Base-by-base conservation (phyloP, 768 basidiomycete species). In the Podaxis rugospora region DNA sequence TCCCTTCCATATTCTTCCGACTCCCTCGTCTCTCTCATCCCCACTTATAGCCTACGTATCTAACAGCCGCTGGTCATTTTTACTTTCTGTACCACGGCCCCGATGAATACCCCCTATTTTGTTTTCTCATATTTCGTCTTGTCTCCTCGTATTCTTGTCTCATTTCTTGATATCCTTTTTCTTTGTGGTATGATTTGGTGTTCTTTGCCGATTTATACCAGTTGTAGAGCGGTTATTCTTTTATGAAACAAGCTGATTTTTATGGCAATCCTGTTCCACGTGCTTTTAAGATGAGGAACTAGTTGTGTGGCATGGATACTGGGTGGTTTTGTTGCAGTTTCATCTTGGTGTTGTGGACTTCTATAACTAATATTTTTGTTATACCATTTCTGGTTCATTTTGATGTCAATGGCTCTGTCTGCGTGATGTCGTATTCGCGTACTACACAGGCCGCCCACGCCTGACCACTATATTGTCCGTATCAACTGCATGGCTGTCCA, bases 21-120 rank as follows among this genome's bases (percentile, higher is more conserved):
- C 32, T 18, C 39, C 49, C 46, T 53, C 52, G n/a, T 27, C 28
- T 55, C 49, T 14, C 65, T 66, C 37, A 16, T 25, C 62, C 37
- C 44, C 39, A 63, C 23, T 63, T 62, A 64, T 67, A 51, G 32
- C 58, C 37, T 46, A 51, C 53, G 52, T 58, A 60, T 59, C 55
- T 60, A 60, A 44, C 54, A 60, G 71, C 72, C 66, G 72, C 72
- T 75, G 75, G 74, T 66, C 39, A 54, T 39, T 23, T 63, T 27
- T 60, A 64, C 53, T 61, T 42, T 64, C 66, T 69, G 68, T 63
- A 65, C 21, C 21, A 21, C 53, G 61, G 62, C 64, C 50, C 39
- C 28, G 50, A 58, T 32, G 32, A 32, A 32, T 58, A 61, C 61
- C 62, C 64, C 64, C 63, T 40, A 28, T 16, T 39, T 39, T 39